These are phyloP conservation scores for Entomortierella lignicola DNA, from an alignment of 192 early-diverging fungal genomes.

Conservation along the genomic window DNA sequence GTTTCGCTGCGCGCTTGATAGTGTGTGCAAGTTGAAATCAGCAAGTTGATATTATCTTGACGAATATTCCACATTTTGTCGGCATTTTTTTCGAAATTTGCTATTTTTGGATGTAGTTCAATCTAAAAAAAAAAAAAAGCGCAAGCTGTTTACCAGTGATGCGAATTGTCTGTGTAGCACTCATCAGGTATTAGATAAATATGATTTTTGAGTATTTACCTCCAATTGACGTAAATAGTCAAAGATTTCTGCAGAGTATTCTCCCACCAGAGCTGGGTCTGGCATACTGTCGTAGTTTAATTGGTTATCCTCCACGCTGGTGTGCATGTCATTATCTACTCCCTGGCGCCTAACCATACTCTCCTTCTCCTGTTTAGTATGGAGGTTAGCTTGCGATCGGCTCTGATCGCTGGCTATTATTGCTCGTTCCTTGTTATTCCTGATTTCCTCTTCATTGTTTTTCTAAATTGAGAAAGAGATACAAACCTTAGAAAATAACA, in stretches of 20 bases:
- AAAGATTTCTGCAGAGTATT: slow-evolving; percentile 24
- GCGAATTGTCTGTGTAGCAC: not conserved
- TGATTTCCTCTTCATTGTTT: too few relatives aligned
- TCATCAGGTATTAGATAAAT: not conserved
- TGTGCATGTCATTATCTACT: not conserved
- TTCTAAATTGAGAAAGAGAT: too few relatives aligned
- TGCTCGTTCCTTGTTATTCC: too few relatives aligned
- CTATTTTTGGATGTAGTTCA: slow-evolving; percentile 5
- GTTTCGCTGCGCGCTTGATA: slow-evolving; percentile 69
- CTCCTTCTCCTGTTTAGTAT: too few relatives aligned
- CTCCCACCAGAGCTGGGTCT: not conserved
- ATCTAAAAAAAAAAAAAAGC: not conserved
- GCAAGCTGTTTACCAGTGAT: too few relatives aligned
- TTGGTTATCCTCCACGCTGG: too few relatives aligned
- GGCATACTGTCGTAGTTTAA: not conserved
- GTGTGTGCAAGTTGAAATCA: not conserved
- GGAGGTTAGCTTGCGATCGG: too few relatives aligned
- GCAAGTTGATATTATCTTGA: not conserved
- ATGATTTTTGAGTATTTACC: slow-evolving; percentile 1
- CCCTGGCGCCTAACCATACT: not conserved
- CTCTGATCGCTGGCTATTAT: too few relatives aligned
- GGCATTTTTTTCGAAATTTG: not conserved
- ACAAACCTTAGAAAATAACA: too few relatives aligned
- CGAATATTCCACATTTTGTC: slow-evolving; percentile 1
- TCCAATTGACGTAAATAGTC: slow-evolving; percentile 12